Percentiles rank a stretch among this genome's conserved stretches.
These are phyloP conservation scores for Chrysanthemum lavandulifolium DNA, from an alignment of 129 eudicot species.

Conservation along the genomic window DNA sequence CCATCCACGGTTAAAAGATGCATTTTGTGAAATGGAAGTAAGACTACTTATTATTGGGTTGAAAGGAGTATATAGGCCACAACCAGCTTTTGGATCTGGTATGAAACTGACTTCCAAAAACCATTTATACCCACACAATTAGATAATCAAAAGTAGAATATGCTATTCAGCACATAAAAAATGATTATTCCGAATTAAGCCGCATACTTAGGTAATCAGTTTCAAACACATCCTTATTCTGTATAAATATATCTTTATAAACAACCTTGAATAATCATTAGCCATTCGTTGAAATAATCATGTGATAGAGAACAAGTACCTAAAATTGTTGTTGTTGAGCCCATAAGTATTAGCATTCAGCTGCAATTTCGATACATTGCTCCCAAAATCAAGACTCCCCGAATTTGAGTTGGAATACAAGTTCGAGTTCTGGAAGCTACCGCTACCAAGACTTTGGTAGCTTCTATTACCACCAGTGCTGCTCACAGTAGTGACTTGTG, in stretches of 20 bases:
- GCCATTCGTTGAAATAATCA: neutral
- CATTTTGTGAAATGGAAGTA: too few species aligned
- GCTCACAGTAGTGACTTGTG: conserved; percentile 50
- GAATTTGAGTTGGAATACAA: conserved; percentile 44
- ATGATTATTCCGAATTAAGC: too few species aligned
- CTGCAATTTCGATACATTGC: conserved; percentile 54
- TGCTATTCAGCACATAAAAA: too few species aligned
- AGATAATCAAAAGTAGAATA: neutral
- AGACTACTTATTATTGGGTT: neutral
- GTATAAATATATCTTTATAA: too few species aligned
- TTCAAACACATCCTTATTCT: too few species aligned
- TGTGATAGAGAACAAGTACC: conserved; percentile 35
- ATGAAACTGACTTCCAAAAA: neutral
- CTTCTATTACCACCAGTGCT: conserved; percentile 48
- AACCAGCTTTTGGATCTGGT: neutral
- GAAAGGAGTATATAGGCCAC: neutral
- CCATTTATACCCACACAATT: too few species aligned
- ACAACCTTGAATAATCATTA: too few species aligned
- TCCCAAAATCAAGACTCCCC: conserved; percentile 49
- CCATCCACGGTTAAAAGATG: neutral
- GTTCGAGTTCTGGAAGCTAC: conserved; percentile 56
- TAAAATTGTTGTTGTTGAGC: conserved; percentile 48
- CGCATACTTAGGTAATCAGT: too few species aligned
- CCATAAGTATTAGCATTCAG: conserved; percentile 57
- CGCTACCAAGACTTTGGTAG: conserved; percentile 45